These are phyloP conservation scores for Perkinsus chesapeaki DNA, from an alignment of 169 alveolate species.

Conservation along the genomic window DNA sequence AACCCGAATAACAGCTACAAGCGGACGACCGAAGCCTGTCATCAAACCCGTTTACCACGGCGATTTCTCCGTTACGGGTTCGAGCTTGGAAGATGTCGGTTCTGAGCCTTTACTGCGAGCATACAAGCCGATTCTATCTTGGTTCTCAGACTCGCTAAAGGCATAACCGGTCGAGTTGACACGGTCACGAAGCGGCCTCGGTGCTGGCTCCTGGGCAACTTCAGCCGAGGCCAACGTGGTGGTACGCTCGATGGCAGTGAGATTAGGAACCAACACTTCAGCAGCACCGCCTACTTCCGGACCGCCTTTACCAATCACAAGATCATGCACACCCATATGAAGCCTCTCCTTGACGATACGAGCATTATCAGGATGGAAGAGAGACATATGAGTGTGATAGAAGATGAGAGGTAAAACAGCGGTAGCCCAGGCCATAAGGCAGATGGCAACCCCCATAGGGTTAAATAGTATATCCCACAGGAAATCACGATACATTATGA, in stretches of 20 bases:
- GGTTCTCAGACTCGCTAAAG: not conserved
- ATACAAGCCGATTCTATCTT: not conserved
- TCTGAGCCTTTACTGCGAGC: not conserved
- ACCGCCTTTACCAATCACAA: not conserved
- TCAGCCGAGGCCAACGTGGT: not conserved
- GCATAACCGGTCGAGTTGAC: not conserved
- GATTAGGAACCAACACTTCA: not conserved
- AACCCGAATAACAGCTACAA: not conserved
- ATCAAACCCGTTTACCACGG: not conserved
- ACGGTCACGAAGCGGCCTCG: not conserved
- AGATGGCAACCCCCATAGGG: not conserved
- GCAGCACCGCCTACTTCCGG: not conserved
- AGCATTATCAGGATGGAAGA: not conserved
- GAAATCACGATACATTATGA: not conserved
- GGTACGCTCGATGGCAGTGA: not conserved
- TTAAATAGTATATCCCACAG: not conserved
- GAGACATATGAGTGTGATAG: not conserved
- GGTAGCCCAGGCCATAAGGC: not conserved
- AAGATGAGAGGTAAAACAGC: not conserved
- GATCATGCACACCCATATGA: not conserved
- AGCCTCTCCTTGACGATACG: not conserved
- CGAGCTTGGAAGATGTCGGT: not conserved
- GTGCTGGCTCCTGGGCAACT: not conserved
- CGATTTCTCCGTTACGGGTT: not conserved
- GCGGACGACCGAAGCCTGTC: not conserved